phyloP scores from a whole-genome alignment of 2,329 filamentous ascomycete genomes.

The Penicillium sp. region DNA sequence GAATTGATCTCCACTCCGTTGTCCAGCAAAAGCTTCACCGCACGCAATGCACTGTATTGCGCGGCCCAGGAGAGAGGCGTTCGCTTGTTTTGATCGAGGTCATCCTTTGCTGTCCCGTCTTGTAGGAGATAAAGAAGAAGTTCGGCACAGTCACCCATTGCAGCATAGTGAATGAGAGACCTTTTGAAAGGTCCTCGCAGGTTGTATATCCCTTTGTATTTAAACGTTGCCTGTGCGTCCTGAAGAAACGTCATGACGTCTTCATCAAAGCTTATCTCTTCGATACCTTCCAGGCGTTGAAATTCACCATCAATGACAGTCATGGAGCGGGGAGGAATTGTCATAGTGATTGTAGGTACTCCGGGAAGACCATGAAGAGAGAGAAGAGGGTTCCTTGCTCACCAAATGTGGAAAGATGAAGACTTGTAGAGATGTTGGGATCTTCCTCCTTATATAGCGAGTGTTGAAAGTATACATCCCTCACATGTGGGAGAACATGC shows the following conservation, averaged over 20 bases:
- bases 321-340: background rate
- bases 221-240: background rate
- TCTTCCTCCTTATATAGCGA: too few relatives aligned
- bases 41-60: too few relatives aligned
- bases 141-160: background rate
- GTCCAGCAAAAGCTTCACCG: too few relatives aligned
- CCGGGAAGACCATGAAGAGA: too few relatives aligned
- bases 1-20: background rate
- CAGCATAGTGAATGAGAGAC: background rate
- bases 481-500: background rate
- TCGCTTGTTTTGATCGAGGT: background rate
- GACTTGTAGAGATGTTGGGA: too few relatives aligned
- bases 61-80: too few relatives aligned
- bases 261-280: background rate
- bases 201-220: constrained; percentile 1
- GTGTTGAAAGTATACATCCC: background rate
- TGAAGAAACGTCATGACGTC: background rate
- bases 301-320: background rate
- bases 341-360: too few relatives aligned
- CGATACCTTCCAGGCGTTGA: background rate
- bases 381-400: too few relatives aligned
- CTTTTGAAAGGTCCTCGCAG: background rate
- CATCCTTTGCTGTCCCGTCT: background rate
- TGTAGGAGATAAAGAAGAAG: background rate
- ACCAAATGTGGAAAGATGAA: too few relatives aligned